Evolutionary conservation across 1,139 yeast species (phyloP), one percentile per base, ranked within the genome.

Genomic region (Maudiozyma humilis): DNA sequence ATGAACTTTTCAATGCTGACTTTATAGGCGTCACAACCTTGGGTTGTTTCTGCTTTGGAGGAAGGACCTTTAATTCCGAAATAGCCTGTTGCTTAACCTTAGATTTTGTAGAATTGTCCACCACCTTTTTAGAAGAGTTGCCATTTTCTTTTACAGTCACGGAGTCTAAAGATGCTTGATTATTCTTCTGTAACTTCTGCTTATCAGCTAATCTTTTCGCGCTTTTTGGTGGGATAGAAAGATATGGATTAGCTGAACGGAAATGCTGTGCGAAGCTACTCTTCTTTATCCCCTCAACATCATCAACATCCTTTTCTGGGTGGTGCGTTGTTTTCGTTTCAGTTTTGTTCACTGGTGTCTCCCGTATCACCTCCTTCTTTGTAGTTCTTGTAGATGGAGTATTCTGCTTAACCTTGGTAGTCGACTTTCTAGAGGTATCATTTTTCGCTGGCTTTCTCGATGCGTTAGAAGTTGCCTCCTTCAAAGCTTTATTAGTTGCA

Each of bases 1-100:
- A 63, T 17, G 65, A 56, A 13, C 51, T 75, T 58, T 82, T 82
- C 69, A 82, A 68, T 2, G 84, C 88, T 1, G 88, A 79, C 56
- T 80, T 81, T 50, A 76, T 75, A 34, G 82, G 80, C 20, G 66
- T 43, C 4, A 40, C 32, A 15, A 37, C 15, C 16, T 41, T 35
- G 4, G 38, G 36, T 16, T 32, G 15, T 1, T 30, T 17, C n/a
- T n/a, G 27, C 27, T 23, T 23, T 7, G 31, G 33, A 29, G 15
- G 13, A 5, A 18, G 38, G 8, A 35, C 38, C 2, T 8, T 29
- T n/a, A 35, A 35, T 1, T 15, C 27, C n/a, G n/a, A n/a, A n/a
- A n/a, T n/a, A n/a, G n/a, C n/a, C n/a, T n/a, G n/a, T n/a, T n/a
- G n/a, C n/a, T n/a, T n/a, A n/a, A n/a, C n/a, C n/a, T n/a, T n/a